Evolutionary conservation across 768 basidiomycete species (phyloP).

Genomic region (Collybiopsis confluens): DNA sequence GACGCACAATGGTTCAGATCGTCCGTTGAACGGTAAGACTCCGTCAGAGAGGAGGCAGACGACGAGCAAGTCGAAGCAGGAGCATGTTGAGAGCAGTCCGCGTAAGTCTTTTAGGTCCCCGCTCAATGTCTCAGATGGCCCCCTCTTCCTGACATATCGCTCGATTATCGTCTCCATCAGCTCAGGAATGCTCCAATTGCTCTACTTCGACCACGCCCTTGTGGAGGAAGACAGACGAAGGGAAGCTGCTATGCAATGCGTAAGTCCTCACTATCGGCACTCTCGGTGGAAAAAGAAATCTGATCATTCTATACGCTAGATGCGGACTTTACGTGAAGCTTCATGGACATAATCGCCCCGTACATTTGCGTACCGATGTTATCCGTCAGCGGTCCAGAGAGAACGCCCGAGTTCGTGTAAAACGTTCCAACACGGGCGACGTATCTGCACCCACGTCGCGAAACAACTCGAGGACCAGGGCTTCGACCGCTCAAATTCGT

Average conservation of each 20-base stretch:
- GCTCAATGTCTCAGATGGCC: background rate
- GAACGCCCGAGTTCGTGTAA: conserved; percentile 6
- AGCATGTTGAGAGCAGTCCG: conserved; percentile 3
- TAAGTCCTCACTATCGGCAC: conserved; percentile 3
- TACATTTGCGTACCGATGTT: conserved; percentile 6
- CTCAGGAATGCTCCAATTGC: conserved; percentile 7
- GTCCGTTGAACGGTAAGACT: conserved; percentile 8
- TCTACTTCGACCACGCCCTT: conserved; percentile 7
- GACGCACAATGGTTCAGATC: conserved; percentile 10
- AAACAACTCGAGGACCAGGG: background rate
- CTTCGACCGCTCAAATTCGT: conserved; percentile 6
- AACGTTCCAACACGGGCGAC: conserved; percentile 2
- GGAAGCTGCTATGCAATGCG: conserved; percentile 8
- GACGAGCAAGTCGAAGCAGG: conserved; percentile 8
- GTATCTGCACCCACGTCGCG: background rate
- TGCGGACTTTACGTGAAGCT: conserved; percentile 9
- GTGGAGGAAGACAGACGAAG: conserved; percentile 9
- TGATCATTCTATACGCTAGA: background rate
- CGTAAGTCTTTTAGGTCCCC: background rate
- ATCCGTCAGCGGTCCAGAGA: conserved; percentile 7
- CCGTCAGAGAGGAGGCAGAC: conserved; percentile 8
- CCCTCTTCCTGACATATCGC: background rate
- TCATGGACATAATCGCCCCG: conserved; percentile 9
- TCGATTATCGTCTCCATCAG: background rate
- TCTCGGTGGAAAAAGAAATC: background rate